Base-by-base conservation (phyloP, 1,139 yeast species). In the Hansenula anomala region DNA sequence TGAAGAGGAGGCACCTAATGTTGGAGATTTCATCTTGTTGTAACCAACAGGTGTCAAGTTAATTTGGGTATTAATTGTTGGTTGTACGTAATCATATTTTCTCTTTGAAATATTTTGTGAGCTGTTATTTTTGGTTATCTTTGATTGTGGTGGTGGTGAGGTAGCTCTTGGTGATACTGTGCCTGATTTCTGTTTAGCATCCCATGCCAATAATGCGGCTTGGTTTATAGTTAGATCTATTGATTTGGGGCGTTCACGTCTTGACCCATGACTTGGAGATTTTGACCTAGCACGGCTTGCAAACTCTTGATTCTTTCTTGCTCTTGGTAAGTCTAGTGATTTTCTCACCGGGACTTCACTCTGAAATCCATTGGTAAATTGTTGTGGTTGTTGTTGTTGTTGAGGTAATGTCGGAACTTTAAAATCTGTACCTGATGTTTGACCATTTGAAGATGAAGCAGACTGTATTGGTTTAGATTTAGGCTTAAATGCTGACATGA, bases 131-230 rank as follows among this genome's bases (percentile, higher is more conserved):
- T 14, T 15, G 5, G 7, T 16, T 22, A 12, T 19, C 4, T 13
- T 13, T 34, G 28, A 22, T 20, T 13, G 27, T 13, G 30, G 29
- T 13, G 33, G 23, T 23, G 53, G 49, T 3, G 52, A 41, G 6
- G 36, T 12, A n/a, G 48, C 34, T 19, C 47, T 43, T 9, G 47
- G 29, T 11, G 47, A 42, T 7, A 43, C 42, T 17, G 51, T 30
- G 7, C 34, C 26, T 4, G 37, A 40, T n/a, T 44, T 41, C 6
- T 49, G 43, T 18, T 45, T 42, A 13, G 47, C 50, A 31, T 49
- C 54, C 59, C 59, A 56, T 3, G 59, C 60, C 11, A 55, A 32
- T 12, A 49, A 25, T 1, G 61, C 61, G 15, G 61, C 61, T 34
- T 49, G 47, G 22, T 47, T 51, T 12, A 56, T 48, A 12, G 54